Base-by-base conservation (phyloP, 2,329 filamentous ascomycete genomes). In the Pseudogymnoascus sp. region DNA sequence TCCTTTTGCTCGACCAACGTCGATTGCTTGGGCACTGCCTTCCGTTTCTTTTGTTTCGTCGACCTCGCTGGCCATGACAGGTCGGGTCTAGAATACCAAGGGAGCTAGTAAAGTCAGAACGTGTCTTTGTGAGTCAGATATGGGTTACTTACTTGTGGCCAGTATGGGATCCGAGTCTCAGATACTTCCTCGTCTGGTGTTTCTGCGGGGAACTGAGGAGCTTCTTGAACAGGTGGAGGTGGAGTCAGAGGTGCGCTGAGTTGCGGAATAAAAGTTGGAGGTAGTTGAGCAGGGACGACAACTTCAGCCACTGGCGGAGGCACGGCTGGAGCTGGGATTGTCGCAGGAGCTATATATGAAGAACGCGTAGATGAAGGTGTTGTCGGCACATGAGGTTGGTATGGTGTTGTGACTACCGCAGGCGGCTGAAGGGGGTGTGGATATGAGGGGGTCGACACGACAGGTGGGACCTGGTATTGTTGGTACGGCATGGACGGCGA, bases 11-110 rank as follows among this genome's bases (percentile, higher is more conserved):
- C 23, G 16, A 16, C 44, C 23, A 28, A 10, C 44, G 42, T 25
- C 7, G 44, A 53, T 31, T 53, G 44, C 6, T 25, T 25, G 23
- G 44, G 3, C 12, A 5, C 44, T 31, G 14, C 7, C 44, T 53
- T 53, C 59, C 18, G 61, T 56, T 61, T 72, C 74, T 66, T 76
- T 80, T 72, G 37, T 76, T 74, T 68, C 75, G 79, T 11, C 74
- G 72, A 67, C 67, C 74, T 76, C 3, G 69, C 69, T 11, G 84
- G 84, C 69, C 85, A 88, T 8, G 77, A 75, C 28, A 74, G 68
- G 34, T 82, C 80, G 3, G 82, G 81, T 34, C 73, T 74, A 0
- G 84, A 85, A 25, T 79, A 69, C 84, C 84, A 87, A 8, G 85
- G 85, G 8, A 87, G 74, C 82, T 86, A 36, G 5, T 60, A 18